phyloP scores from a whole-genome alignment of 345 rosid genomes.

The Populus ilicifolia region DNA sequence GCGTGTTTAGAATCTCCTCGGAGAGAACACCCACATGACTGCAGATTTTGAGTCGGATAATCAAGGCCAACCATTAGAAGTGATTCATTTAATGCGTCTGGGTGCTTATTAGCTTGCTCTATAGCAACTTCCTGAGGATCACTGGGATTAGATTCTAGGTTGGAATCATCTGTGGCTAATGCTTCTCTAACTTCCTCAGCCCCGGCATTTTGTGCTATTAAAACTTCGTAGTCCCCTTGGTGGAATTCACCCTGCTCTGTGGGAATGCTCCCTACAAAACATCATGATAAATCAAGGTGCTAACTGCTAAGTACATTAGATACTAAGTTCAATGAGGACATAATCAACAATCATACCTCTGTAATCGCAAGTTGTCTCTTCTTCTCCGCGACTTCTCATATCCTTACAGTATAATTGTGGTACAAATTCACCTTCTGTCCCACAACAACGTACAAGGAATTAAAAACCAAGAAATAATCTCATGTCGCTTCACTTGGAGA shows the following conservation, averaged over 20 bases:
- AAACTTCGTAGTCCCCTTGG: neutral
- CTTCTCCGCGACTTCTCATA: neutral
- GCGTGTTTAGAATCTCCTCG: too few relatives aligned
- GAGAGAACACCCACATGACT: neutral
- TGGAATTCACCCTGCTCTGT: neutral
- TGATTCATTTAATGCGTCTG: constrained; percentile 4
- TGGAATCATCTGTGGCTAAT: constrained; percentile 1
- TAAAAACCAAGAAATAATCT: too few relatives aligned
- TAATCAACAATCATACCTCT: neutral
- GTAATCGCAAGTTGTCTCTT: neutral
- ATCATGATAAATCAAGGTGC: neutral
- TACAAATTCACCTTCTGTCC: neutral
- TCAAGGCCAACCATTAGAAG: neutral
- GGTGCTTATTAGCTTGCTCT: constrained; percentile 1
- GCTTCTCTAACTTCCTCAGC: neutral
- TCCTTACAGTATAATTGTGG: neutral
- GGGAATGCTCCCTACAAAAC: neutral
- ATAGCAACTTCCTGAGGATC: constrained; percentile 1
- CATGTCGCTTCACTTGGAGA: neutral
- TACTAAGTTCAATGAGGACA: neutral
- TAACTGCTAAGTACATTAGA: neutral
- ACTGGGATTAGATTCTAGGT: constrained; percentile 3
- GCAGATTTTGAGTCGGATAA: neutral
- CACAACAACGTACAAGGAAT: neutral
- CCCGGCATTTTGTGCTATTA: neutral